A percentile compares a stretch with the other conserved stretches of the same genome.
phyloP scores from a whole-genome alignment of 306 rosid species.

The Vigna trinervia region DNA sequence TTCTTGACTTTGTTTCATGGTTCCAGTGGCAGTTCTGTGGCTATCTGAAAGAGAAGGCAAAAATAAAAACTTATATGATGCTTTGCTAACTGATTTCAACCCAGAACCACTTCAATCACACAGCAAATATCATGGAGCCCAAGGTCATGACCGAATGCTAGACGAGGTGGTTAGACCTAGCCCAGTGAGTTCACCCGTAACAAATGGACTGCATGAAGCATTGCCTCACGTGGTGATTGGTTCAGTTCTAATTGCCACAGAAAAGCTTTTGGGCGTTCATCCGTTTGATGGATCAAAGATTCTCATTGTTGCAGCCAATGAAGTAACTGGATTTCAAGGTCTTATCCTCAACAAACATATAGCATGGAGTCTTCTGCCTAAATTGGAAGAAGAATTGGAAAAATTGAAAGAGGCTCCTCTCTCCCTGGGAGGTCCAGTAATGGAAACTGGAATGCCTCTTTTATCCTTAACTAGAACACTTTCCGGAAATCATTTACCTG shows the following conservation, averaged over 20 bases:
- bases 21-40: constrained; percentile 63
- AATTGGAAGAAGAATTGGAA: constrained; percentile 58
- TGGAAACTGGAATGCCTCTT: constrained; percentile 67
- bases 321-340: constrained; percentile 75
- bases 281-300: constrained; percentile 80
- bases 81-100: constrained; percentile 48
- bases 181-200: constrained; percentile 47
- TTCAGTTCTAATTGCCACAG: constrained; percentile 73
- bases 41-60: constrained; percentile 42
- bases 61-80: constrained; percentile 43
- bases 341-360: constrained; percentile 78
- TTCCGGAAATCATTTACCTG: constrained; percentile 48
- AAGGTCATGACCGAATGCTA: constrained; percentile 45
- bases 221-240: constrained; percentile 57
- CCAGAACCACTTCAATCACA: constrained; percentile 41
- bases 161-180: constrained; percentile 50
- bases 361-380: constrained; percentile 66
- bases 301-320: constrained; percentile 77
- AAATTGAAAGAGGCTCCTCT: constrained; percentile 66
- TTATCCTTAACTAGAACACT: constrained; percentile 61
- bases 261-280: constrained; percentile 60
- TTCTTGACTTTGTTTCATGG: constrained; percentile 37
- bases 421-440: constrained; percentile 79
- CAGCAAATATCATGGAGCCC: constrained; percentile 51
- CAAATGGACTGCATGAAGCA: constrained; percentile 49